Evolutionary conservation across 805 yeast genomes (phyloP), one percentile per base, ranked within the genome.

Genomic region (Suhomyces xylopsoci): DNA sequence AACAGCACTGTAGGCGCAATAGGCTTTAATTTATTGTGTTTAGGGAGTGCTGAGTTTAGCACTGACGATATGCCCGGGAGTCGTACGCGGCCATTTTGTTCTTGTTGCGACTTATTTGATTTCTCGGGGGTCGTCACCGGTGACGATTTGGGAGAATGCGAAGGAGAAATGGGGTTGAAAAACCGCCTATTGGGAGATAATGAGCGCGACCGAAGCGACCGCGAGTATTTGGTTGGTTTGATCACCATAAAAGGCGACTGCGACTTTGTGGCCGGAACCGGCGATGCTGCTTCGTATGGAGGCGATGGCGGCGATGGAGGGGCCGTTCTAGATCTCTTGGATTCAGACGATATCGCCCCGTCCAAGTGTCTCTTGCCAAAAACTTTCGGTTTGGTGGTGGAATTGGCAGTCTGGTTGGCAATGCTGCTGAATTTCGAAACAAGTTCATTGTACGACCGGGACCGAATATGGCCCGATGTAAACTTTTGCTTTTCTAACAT

Each of bases 321-420:
- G 3, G 80, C 80, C 8, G 80, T 76, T 59, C 73, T 67, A n/a
- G 78, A 67, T 48, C 78, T 64, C 59, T 77, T 77, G 48, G 26
- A 46, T 17, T 17, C 45, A 5, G 46, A 36, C 22, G 34, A 20
- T 20, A 36, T 20, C 30, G 61, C 52, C 45, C 69, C 76, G 22
- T 47, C 43, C 32, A 14, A 14, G 7, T 69, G 61, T 51, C 76
- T 63, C 51, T 70, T 71, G 49, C 60, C 64, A 14, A 32, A 47
- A 15, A 32, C 40, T 30, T 54, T 50, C 40, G 41, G 45, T 19
- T 52, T 17, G 7, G 51, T 36, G 22, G 48, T 42, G 25, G 49
- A 32, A 14, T 22, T 36, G 34, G 45, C 19, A 5, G 43, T 51
- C 6, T 58, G 38, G 28, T 58, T 49, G 34, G 49, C 56, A 49